phyloP scores from a whole-genome alignment of 768 basidiomycete species.

The Gelatoporia subvermispora region DNA sequence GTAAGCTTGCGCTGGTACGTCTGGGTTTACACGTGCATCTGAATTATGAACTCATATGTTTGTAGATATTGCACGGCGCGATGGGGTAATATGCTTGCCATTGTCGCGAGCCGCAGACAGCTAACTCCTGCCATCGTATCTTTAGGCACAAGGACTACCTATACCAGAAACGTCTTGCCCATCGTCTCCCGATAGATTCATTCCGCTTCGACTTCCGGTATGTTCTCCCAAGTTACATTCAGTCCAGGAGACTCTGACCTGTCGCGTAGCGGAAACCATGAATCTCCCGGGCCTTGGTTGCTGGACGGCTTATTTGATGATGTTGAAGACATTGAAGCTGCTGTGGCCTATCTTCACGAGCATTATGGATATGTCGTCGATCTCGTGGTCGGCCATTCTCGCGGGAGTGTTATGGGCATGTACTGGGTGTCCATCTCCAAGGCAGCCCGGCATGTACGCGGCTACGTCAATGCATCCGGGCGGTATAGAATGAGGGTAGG shows the following conservation, averaged over 20 bases:
- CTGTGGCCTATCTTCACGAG: constrained; percentile 55
- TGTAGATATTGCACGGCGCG: constrained; percentile 73
- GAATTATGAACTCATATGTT: neutral
- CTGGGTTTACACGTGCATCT: neutral
- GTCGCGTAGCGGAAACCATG: constrained; percentile 64
- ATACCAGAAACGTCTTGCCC: constrained; percentile 70
- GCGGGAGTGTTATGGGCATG: constrained; percentile 64
- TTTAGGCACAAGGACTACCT: constrained; percentile 81
- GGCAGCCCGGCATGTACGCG: constrained; percentile 50
- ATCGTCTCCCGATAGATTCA: constrained; percentile 64
- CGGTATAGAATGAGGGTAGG: constrained; percentile 77
- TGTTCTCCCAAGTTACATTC: constrained; percentile 16
- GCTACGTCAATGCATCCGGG: constrained; percentile 70
- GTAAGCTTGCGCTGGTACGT: constrained; percentile 63
- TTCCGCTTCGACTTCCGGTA: constrained; percentile 88
- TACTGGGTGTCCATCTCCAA: constrained; percentile 61
- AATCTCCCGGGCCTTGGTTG: constrained; percentile 64
- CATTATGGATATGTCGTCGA: constrained; percentile 65
- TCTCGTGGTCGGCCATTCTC: constrained; percentile 73
- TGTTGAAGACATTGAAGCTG: constrained; percentile 58
- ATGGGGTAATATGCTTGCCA: constrained; percentile 60
- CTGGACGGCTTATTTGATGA: constrained; percentile 48
- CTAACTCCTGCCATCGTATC: neutral
- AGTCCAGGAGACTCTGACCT: constrained; percentile 1
- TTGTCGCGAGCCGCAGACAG: too few species aligned